phyloP scores from a whole-genome alignment of 768 basidiomycete species.

The Fomitopsis serialis region DNA sequence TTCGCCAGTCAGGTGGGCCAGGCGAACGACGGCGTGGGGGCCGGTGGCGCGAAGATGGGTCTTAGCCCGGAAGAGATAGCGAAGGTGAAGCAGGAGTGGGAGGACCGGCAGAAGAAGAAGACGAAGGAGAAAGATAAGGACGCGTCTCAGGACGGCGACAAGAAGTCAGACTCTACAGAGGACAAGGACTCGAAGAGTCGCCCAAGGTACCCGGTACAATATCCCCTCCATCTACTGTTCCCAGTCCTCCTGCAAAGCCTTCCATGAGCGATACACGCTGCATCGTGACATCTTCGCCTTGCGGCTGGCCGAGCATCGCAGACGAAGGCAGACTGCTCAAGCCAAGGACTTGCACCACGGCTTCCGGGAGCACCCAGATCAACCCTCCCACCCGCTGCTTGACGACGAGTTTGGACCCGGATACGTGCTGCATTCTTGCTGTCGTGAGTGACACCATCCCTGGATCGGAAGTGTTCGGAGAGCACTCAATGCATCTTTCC shows the following conservation, averaged over 20 bases:
- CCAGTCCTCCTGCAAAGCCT: conserved; percentile 28
- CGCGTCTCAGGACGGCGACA: conserved; percentile 24
- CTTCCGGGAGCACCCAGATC: conserved; percentile 55
- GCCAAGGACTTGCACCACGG: conserved; percentile 64
- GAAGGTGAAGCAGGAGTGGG: conserved; percentile 77
- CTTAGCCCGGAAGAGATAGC: conserved; percentile 68
- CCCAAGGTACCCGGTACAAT: conserved; percentile 26
- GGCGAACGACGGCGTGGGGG: conserved; percentile 25
- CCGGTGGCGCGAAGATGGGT: conserved; percentile 31
- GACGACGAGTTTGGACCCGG: background rate
- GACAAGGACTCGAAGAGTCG: conserved; percentile 16
- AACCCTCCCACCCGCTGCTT: conserved; percentile 9
- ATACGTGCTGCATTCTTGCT: background rate
- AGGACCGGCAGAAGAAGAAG: conserved; percentile 62
- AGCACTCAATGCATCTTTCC: background rate
- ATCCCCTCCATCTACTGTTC: conserved; percentile 27
- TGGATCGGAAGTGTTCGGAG: background rate
- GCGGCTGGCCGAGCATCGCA: conserved; percentile 71
- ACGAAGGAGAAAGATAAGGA: conserved; percentile 43
- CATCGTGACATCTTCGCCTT: conserved; percentile 82
- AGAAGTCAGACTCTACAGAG: conserved; percentile 31
- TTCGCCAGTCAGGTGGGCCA: conserved; percentile 56
- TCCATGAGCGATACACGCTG: conserved; percentile 74
- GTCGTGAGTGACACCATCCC: background rate
- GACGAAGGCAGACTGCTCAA: conserved; percentile 58